Conservation (phyloP, 106 monocot genomes). For the Dendrobium huoshanense region DNA sequence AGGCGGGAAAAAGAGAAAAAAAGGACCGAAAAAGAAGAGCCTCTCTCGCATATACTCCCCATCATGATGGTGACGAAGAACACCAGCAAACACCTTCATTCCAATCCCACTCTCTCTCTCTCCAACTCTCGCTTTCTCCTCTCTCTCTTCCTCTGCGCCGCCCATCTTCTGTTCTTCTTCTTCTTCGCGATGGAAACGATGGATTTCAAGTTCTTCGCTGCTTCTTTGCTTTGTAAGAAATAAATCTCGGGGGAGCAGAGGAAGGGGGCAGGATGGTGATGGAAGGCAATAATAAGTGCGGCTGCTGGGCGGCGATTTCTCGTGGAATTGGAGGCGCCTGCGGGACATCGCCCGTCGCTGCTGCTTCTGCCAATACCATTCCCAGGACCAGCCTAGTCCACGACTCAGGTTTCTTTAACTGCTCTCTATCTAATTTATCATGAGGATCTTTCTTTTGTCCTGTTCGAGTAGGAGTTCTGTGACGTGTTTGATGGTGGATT, state of each 20-base stretch:
- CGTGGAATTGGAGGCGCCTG: conserved; percentile 28
- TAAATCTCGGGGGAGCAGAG: neutral
- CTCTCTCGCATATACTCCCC: conserved; percentile 21
- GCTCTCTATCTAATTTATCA: neutral
- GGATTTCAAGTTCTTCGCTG: neutral
- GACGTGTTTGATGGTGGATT: neutral
- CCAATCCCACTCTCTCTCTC: conserved; percentile 12
- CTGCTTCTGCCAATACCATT: conserved; percentile 18
- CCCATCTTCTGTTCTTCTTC: neutral
- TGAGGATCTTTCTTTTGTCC: neutral
- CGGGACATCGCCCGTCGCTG: conserved; percentile 6
- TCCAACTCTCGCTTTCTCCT: neutral
- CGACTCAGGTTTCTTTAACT: conserved; percentile 34
- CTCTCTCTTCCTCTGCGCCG: conserved; percentile 9
- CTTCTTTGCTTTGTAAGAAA: conserved; percentile 7
- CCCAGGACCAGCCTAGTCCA: conserved; percentile 35
- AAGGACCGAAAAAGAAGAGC: conserved; percentile 4
- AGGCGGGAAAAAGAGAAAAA: neutral
- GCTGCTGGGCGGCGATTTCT: conserved; percentile 44
- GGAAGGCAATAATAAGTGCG: conserved; percentile 22
- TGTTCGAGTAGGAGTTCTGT: neutral
- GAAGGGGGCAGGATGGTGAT: conserved; percentile 3
- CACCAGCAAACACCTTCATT: conserved; percentile 11
- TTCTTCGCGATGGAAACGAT: conserved; percentile 7
- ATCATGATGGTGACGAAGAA: conserved; percentile 26